Base-by-base conservation (phyloP, 768 basidiomycete genomes). In the Nidularia sp. region DNA sequence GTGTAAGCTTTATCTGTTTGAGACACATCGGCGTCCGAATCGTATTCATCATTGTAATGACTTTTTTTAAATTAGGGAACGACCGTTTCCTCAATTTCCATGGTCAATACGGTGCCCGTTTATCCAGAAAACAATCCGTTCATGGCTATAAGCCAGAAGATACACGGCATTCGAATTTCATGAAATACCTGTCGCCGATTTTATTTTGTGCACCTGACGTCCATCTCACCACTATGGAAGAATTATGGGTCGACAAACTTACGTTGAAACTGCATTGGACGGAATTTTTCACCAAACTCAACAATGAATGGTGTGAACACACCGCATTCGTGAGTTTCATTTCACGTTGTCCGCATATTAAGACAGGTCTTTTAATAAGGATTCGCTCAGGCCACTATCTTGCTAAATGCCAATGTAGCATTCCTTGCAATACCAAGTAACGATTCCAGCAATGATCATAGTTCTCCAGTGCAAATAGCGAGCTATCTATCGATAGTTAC, bases 181-280 rank as follows among this genome's bases (percentile, higher is more conserved):
- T 80, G 60, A 60, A 48, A 34, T 51, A 66, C 0, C 43, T 72
- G 6, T 73, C 74, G 0, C 71, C 68, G 0, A 4, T 78, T 2
- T 57, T 80, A n/a, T 80, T 83, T 60, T 71, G 64, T 52, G 62
- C 69, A 7, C 81, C 82, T 0, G 61, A 72, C 39, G 57, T 66
- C 10, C 78, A 79, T 35, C 57, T 81, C 22, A 60, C 60, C 6
- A 54, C 59, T 13, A 55, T 84, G 33, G 69, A 76, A 43, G 70
- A 64, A 22, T 66, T 81, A 25, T 84, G 76, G 67, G 70, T 81
- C 0, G 82, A 84, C 51, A 45, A 65, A 2, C 63, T 73, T 18
- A 70, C 68, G 2, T 64, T 68, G 53, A 66, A 62, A 39, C 56
- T 58, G 29, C 69, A 55, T 9, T 83, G 79, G 76, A 62, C 58